phyloP scores from a whole-genome alignment of 2,329 filamentous ascomycete species.

The Hawksworthiomyces lignivorus region DNA sequence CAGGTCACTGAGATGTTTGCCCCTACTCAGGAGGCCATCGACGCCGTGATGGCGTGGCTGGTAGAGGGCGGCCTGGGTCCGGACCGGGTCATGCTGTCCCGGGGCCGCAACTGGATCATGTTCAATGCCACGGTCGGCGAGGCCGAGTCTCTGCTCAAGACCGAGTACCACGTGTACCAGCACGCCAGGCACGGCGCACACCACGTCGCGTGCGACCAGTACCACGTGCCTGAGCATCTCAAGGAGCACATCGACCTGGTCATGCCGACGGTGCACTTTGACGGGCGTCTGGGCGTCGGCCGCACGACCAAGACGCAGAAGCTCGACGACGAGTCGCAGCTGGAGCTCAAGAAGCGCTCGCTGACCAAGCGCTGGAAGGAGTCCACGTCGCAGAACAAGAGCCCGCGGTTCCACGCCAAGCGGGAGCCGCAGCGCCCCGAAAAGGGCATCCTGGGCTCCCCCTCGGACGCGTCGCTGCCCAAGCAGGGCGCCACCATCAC shows the following conservation, averaged over 20 bases:
- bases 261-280: slow-evolving; percentile 32
- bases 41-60: slow-evolving; percentile 47
- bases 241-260: slow-evolving; percentile 33
- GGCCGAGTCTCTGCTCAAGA: slow-evolving; percentile 43
- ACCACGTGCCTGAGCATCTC: slow-evolving; percentile 30
- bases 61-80: slow-evolving; percentile 38
- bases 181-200: slow-evolving; percentile 27
- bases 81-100: slow-evolving; percentile 40
- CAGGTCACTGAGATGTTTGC: slow-evolving; percentile 37
- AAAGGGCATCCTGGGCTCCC: slow-evolving; percentile 22
- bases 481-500: slow-evolving; percentile 24
- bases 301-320: slow-evolving; percentile 17
- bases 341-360: slow-evolving; percentile 20
- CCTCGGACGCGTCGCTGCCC: slow-evolving; percentile 19
- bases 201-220: slow-evolving; percentile 34
- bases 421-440: slow-evolving; percentile 12
- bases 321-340: slow-evolving; percentile 17
- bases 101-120: slow-evolving; percentile 44
- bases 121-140: slow-evolving; percentile 48
- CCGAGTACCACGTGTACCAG: slow-evolving; percentile 44
- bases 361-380: slow-evolving; percentile 3
- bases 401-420: slow-evolving; percentile 5
- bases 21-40: slow-evolving; percentile 35
- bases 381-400: not conserved
- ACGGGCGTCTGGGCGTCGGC: slow-evolving; percentile 22